Evolutionary conservation across 1,284 basidiomycete genomes (phyloP).

Genomic region (Ustilago esculenta): DNA sequence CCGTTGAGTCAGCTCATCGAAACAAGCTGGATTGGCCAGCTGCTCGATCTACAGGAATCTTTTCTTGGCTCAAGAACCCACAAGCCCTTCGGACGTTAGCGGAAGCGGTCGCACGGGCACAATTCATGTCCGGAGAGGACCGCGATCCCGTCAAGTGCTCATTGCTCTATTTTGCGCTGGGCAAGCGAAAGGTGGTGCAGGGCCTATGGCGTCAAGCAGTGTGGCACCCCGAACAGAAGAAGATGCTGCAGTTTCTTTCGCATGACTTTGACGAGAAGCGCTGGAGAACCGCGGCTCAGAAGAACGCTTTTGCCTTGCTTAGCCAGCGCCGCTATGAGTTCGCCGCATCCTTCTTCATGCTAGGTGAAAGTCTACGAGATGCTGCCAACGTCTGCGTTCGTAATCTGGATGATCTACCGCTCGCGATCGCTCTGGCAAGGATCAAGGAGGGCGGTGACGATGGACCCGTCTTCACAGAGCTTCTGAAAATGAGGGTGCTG

Average conservation of each 20-base stretch:
- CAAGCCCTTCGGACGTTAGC: slow-evolving; percentile 76
- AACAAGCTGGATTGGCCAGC: slow-evolving; percentile 88
- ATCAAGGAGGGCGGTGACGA: slow-evolving; percentile 80
- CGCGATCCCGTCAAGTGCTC: slow-evolving; percentile 88
- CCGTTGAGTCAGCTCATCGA: slow-evolving; percentile 77
- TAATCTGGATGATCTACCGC: slow-evolving; percentile 86
- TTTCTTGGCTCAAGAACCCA: slow-evolving; percentile 78
- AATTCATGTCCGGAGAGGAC: slow-evolving; percentile 76
- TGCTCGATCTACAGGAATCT: slow-evolving; percentile 83
- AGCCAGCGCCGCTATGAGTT: slow-evolving; percentile 71
- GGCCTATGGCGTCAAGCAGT: slow-evolving; percentile 94
- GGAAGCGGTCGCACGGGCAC: slow-evolving; percentile 89
- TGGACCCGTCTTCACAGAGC: slow-evolving; percentile 78
- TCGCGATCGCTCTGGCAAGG: slow-evolving; percentile 86
- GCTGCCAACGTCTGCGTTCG: slow-evolving; percentile 90
- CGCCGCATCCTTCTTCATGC: slow-evolving; percentile 95
- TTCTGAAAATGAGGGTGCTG: slow-evolving; percentile 79
- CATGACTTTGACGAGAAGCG: slow-evolving; percentile 87
- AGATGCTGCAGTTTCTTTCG: slow-evolving; percentile 90
- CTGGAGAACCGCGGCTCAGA: slow-evolving; percentile 92
- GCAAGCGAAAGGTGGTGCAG: slow-evolving; percentile 88
- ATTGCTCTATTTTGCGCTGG: slow-evolving; percentile 91
- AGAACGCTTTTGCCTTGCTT: slow-evolving; percentile 94
- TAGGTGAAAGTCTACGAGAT: slow-evolving; percentile 87
- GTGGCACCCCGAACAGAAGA: slow-evolving; percentile 87